Base-by-base conservation (phyloP, 202 grass and related monocot genomes). In the Setaria italica region DNA sequence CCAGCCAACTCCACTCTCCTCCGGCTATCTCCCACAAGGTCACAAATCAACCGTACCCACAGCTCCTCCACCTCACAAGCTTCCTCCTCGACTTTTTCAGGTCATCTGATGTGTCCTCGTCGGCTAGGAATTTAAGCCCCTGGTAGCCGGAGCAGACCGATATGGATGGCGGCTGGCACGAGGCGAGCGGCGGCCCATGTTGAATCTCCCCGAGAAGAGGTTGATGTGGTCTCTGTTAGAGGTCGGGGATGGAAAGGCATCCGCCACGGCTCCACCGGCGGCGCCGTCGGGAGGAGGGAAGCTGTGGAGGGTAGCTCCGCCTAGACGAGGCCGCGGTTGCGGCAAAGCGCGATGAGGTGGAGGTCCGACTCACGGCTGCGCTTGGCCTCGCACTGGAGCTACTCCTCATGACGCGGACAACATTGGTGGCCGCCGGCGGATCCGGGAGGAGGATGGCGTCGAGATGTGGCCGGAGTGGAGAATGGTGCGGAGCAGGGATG, bases 141-240 rank as follows among this genome's bases (percentile, higher is more conserved):
- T 0, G 25, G 25, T 25, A 0, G 25, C 25, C 25, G 25, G 25
- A 25, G 25, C 25, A 25, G 25, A 0, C 25, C 25, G 25, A 25
- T 25, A 25, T 25, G 25, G 25, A 25, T 25, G 25, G 25, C 0
- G 25, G 39, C 73, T 77, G 29, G 76, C 77, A 0, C 16, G 87
- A 89, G 46, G 81, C 93, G 2, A 95, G 90, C 14, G 83, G 82
- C 45, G 9, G n/a, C 78, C 25, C 25, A 0, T 25, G 46, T 74
- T 67, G 9, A 67, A 71, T 4, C 74, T 59, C 29, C 90, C 84
- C 11, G 85, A 87, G 62, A 98, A 95, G 34, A 98, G 84, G 80
- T 94, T 98, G 75, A 98, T 92, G 83, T 98, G 96, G 81, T 83
- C 88, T 11, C 80, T 78, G 2, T 83, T 85, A 11, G 85, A 62